Percentiles rank a stretch among this genome's conserved stretches.
Evolutionary conservation across 202 grass and related monocot genomes (phyloP).

Genomic region (Schoenoplectus triqueter): DNA sequence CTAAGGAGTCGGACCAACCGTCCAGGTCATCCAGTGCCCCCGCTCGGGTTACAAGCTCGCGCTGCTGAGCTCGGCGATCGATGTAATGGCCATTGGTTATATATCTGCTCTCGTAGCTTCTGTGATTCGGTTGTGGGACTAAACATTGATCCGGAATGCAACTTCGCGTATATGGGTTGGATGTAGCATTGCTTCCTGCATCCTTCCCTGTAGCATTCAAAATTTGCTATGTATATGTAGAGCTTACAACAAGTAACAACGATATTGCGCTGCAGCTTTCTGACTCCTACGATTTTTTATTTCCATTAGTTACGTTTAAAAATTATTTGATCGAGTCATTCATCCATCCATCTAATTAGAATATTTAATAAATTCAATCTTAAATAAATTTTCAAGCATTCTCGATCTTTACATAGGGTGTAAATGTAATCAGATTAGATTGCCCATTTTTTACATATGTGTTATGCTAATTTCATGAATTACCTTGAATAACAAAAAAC

Average conservation of each 20-base stretch:
- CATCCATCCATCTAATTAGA: too few relatives aligned
- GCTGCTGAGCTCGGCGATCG: not conserved
- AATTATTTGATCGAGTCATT: too few relatives aligned
- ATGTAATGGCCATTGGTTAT: not conserved
- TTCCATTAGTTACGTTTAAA: too few relatives aligned
- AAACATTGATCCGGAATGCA: not conserved
- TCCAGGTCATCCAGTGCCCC: conserved; percentile 37
- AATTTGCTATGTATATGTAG: not conserved
- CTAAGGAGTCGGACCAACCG: not conserved
- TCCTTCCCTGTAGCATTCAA: not conserved
- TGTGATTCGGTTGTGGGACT: not conserved
- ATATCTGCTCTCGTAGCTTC: not conserved
- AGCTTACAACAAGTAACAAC: too few relatives aligned
- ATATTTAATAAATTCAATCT: too few relatives aligned
- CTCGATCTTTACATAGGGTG: too few relatives aligned
- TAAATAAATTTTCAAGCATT: not conserved
- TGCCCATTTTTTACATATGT: too few relatives aligned
- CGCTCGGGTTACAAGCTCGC: conserved; percentile 39
- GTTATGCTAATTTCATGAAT: too few relatives aligned
- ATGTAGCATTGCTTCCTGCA: not conserved
- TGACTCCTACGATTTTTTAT: too few relatives aligned
- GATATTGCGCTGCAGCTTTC: too few relatives aligned
- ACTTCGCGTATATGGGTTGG: not conserved
- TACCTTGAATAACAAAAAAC: too few relatives aligned
- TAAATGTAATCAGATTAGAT: too few relatives aligned